These are phyloP conservation scores for Blastobotrys indianensis DNA, from an alignment of 1,139 yeast genomes.

Conservation along the genomic window DNA sequence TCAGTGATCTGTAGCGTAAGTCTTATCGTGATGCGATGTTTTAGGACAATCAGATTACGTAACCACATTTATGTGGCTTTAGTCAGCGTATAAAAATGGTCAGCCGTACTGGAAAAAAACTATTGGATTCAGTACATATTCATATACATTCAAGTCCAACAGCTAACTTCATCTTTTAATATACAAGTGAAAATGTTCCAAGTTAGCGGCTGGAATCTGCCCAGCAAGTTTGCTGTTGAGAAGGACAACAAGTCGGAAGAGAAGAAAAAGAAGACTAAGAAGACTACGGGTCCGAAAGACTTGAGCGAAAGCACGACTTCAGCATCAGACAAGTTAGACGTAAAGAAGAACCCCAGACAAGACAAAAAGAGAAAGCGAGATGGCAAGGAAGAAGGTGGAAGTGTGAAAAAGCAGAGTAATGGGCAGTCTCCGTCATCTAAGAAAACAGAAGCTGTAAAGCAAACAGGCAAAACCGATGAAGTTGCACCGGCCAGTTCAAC, in stretches of 20 bases:
- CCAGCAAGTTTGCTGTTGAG: slow-evolving; percentile 44
- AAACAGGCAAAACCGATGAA: slow-evolving; percentile 3
- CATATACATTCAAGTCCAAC: too few species aligned
- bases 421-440: slow-evolving; percentile 2
- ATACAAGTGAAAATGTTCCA: slow-evolving; percentile 43
- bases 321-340: slow-evolving; percentile 11
- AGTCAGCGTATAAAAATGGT: too few species aligned
- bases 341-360: slow-evolving; percentile 12
- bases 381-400: slow-evolving; percentile 6
- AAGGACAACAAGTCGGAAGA: slow-evolving; percentile 13
- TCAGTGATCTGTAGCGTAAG: too few species aligned
- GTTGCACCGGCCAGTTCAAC: slow-evolving; percentile 61
- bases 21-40: too few species aligned
- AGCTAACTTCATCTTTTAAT: not conserved
- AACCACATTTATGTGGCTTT: too few species aligned
- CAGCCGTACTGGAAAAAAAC: too few species aligned
- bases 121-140: too few species aligned
- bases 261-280: slow-evolving; percentile 18
- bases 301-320: slow-evolving; percentile 14
- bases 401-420: slow-evolving; percentile 2
- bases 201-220: slow-evolving; percentile 78
- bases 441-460: slow-evolving; percentile 3
- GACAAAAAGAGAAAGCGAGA: slow-evolving; percentile 16
- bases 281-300: slow-evolving; percentile 5
- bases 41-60: too few species aligned